Conservation (phyloP, 1,284 basidiomycete genomes). For the Ganoderma multipileum region DNA sequence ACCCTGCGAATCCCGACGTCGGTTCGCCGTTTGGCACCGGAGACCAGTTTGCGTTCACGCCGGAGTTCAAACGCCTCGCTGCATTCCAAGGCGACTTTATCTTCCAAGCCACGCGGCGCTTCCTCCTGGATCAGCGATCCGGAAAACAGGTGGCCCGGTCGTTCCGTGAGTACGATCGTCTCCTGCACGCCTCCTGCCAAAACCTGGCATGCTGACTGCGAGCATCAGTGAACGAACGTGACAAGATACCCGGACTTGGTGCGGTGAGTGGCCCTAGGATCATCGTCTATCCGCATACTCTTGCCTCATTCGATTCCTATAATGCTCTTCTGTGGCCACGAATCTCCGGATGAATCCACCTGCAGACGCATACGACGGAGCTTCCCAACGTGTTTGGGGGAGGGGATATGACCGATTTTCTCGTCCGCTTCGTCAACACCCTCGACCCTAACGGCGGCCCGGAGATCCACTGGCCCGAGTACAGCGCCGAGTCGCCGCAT, state of each 20-base stretch:
- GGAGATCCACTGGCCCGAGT: constrained; percentile 55
- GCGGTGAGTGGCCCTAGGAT: background rate
- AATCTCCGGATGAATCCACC: background rate
- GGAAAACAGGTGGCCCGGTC: constrained; percentile 50
- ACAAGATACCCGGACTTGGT: constrained; percentile 52
- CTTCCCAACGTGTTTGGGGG: constrained; percentile 29
- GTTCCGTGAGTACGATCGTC: constrained; percentile 45
- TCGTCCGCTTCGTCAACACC: constrained; percentile 29
- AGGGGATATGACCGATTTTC: constrained; percentile 31
- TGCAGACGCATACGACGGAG: constrained; percentile 27
- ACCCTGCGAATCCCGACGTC: constrained; percentile 46
- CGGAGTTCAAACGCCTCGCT: constrained; percentile 57
- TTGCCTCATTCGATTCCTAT: background rate
- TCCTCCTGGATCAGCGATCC: constrained; percentile 32
- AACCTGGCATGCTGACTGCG: background rate
- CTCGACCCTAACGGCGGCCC: constrained; percentile 42
- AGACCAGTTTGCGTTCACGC: constrained; percentile 48
- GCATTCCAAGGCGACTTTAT: constrained; percentile 55
- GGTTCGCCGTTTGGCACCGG: constrained; percentile 62
- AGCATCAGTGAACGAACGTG: constrained; percentile 50
- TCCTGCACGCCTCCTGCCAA: background rate
- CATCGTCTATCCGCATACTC: background rate
- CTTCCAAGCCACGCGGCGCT: constrained; percentile 54
- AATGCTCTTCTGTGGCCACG: too few species aligned
- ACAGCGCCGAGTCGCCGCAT: constrained; percentile 45